These are phyloP conservation scores for Globisporangium recalcitrans DNA, from an alignment of 352 stramenopile species.

Conservation along the genomic window DNA sequence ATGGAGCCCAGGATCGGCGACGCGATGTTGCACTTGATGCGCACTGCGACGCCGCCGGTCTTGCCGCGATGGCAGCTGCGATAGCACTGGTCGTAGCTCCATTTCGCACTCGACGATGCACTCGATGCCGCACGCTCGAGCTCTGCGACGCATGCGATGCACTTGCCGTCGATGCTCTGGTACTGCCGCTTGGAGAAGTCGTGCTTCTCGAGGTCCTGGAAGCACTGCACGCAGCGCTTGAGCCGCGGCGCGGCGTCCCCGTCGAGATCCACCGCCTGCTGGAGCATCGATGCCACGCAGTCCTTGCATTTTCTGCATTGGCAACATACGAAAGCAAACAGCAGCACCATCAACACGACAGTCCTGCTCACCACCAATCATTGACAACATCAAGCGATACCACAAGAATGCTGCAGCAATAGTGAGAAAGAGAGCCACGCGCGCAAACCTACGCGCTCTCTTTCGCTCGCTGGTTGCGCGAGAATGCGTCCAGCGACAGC, in stretches of 20 bases:
- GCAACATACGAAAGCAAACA: background rate
- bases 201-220: constrained; percentile 50
- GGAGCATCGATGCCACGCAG: constrained; percentile 35
- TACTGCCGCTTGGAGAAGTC: constrained; percentile 73
- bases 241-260: constrained; percentile 23
- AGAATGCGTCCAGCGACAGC: constrained; percentile 26
- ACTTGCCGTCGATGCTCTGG: constrained; percentile 61
- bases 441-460: constrained; percentile 32
- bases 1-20: constrained; percentile 58
- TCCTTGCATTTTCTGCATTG: constrained; percentile 47
- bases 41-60: constrained; percentile 56
- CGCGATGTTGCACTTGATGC: constrained; percentile 61
- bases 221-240: constrained; percentile 75
- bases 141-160: constrained; percentile 41
- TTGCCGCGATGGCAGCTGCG: constrained; percentile 68
- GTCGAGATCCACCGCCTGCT: constrained; percentile 16
- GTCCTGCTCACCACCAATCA: background rate
- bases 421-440: background rate
- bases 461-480: constrained; percentile 47
- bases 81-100: constrained; percentile 60
- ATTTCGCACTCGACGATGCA: constrained; percentile 36
- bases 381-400: background rate
- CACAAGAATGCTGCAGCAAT: background rate
- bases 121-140: constrained; percentile 34
- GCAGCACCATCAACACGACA: background rate